Evolutionary conservation across 2,329 filamentous ascomycete species (phyloP).

Genomic region (Sarocladium oryzae): DNA sequence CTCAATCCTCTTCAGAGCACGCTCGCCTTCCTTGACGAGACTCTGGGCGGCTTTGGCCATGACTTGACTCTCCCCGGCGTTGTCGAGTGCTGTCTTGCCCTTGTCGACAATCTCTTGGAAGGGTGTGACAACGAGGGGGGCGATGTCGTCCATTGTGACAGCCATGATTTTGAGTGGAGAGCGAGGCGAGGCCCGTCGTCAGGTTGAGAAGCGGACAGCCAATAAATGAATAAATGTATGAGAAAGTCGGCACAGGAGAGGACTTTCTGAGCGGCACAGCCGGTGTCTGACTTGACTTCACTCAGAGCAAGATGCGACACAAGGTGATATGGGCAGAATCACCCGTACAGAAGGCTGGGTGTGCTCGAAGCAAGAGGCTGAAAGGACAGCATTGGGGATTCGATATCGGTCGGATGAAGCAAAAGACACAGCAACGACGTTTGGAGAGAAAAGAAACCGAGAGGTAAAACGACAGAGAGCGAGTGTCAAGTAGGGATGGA

Average conservation of each 20-base stretch:
- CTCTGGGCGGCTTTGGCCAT: conserved; percentile 46
- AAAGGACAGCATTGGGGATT: background rate
- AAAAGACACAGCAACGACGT: too few relatives aligned
- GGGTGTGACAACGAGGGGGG: conserved; percentile 40
- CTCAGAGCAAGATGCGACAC: too few relatives aligned
- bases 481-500: background rate
- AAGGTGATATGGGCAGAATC: background rate
- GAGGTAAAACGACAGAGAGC: background rate
- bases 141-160: conserved; percentile 31
- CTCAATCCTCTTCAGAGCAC: conserved; percentile 43
- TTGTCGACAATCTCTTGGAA: conserved; percentile 49
- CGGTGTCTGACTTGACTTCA: too few relatives aligned
- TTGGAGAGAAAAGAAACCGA: too few relatives aligned
- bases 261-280: too few relatives aligned
- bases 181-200: background rate
- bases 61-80: conserved; percentile 35
- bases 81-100: conserved; percentile 38
- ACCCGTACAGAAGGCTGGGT: background rate
- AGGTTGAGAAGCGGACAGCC: background rate
- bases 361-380: background rate
- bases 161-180: background rate
- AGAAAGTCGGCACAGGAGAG: too few relatives aligned
- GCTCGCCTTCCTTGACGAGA: conserved; percentile 42
- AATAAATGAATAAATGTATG: background rate
- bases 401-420: too few relatives aligned